Evolutionary conservation across 2,329 filamentous ascomycete species (phyloP).

Genomic region (Penicillium griseofulvum): DNA sequence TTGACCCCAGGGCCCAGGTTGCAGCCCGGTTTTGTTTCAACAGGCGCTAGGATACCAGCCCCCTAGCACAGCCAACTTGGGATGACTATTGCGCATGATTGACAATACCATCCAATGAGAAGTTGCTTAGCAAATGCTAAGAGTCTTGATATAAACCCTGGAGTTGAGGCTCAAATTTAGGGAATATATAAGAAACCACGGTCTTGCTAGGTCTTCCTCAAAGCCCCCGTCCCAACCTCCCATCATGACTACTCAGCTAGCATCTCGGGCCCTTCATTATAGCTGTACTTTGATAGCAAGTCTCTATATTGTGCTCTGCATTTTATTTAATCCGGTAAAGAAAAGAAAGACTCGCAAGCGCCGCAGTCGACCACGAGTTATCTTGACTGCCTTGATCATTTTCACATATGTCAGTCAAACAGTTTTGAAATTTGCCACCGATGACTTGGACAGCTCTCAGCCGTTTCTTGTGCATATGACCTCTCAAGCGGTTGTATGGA

Average conservation of each 20-base stretch:
- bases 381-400: conserved; percentile 1
- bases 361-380: not conserved
- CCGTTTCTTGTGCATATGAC: conserved; percentile 10
- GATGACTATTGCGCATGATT: not conserved
- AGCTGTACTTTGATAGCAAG: conserved; percentile 4
- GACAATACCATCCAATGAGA: not conserved
- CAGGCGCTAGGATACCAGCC: conserved; percentile 2
- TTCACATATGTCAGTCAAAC: conserved; percentile 7
- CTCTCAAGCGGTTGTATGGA: conserved; percentile 5
- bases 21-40: not conserved
- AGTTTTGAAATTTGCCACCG: not conserved
- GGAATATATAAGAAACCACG: conserved; percentile 1
- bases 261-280: conserved; percentile 1
- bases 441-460: conserved; percentile 8
- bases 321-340: conserved; percentile 5
- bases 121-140: not conserved
- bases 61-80: not conserved
- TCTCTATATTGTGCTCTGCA: not conserved
- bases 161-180: not conserved
- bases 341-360: conserved; percentile 4
- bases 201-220: not conserved
- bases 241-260: conserved; percentile 3
- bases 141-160: not conserved
- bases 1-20: not conserved
- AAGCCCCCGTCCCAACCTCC: not conserved